A percentile compares a stretch with the other conserved stretches of the same genome.
Evolutionary conservation across 2,329 filamentous ascomycete species (phyloP).

Genomic region (Fusarium sp.): DNA sequence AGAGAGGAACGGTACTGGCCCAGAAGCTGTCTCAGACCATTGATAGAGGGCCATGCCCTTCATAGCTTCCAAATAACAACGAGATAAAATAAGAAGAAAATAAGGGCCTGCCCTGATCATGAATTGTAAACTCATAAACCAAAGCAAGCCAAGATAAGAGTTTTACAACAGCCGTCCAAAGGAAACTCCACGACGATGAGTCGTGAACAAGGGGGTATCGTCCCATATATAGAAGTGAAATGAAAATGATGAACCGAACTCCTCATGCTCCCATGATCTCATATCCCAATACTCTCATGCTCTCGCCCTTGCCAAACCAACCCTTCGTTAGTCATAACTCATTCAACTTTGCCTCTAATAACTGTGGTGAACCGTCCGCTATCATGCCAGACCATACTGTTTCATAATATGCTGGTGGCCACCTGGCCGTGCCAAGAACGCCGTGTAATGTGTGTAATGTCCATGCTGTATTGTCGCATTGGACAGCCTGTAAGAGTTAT

Average conservation of each 20-base stretch:
- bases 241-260: constrained; percentile 42
- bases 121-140: constrained; percentile 2
- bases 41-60: constrained; percentile 42
- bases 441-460: constrained; percentile 39
- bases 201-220: constrained; percentile 54
- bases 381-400: constrained; percentile 34
- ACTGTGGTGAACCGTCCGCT: constrained; percentile 23
- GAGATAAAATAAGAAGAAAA: constrained; percentile 3
- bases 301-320: constrained; percentile 29
- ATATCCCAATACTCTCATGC: constrained; percentile 19
- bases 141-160: not conserved
- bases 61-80: constrained; percentile 16
- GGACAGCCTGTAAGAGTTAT: constrained; percentile 39
- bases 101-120: constrained; percentile 4
- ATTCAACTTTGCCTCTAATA: constrained; percentile 36
- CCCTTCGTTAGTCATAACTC: constrained; percentile 49
- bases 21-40: constrained; percentile 57
- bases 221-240: constrained; percentile 55
- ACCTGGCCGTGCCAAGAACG: constrained; percentile 40
- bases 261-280: constrained; percentile 13
- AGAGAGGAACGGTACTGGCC: constrained; percentile 67
- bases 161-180: constrained; percentile 5
- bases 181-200: constrained; percentile 37
- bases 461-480: constrained; percentile 32
- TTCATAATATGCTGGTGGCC: constrained; percentile 38